Conservation (phyloP, 257 asterid species). For the Gentiana macrophylla region DNA sequence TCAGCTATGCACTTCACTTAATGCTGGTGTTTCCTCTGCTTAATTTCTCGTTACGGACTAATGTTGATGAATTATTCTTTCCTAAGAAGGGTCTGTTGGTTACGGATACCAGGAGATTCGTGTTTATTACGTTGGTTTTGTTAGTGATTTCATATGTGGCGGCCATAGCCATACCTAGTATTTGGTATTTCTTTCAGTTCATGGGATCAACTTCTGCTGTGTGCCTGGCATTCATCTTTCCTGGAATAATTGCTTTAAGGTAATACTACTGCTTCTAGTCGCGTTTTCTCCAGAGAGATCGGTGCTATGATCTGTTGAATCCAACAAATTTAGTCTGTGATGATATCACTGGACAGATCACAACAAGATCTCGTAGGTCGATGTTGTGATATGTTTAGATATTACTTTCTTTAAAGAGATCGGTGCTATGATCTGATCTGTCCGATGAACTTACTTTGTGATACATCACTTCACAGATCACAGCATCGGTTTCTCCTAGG, state of each 20-base stretch:
- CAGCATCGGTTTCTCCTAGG: no score
- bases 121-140: slow-evolving; percentile 40
- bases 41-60: slow-evolving; percentile 74
- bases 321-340: background rate
- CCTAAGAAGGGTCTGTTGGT: slow-evolving; percentile 37
- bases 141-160: slow-evolving; percentile 44
- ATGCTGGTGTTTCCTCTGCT: slow-evolving; percentile 77
- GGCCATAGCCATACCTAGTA: slow-evolving; percentile 74
- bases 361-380: no score
- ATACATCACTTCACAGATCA: no score
- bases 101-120: slow-evolving; percentile 45
- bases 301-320: background rate
- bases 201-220: slow-evolving; percentile 89
- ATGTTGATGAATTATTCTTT: slow-evolving; percentile 74
- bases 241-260: slow-evolving; percentile 82
- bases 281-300: background rate
- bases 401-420: no score
- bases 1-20: slow-evolving; percentile 79
- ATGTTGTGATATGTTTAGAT: no score
- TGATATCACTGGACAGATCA: no score
- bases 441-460: no score
- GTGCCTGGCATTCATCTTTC: slow-evolving; percentile 83
- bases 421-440: no score
- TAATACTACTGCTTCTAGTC: slow-evolving; percentile 6
- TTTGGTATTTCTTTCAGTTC: slow-evolving; percentile 94